These are phyloP conservation scores for Saccharomycopsis synnaedendra DNA, from an alignment of 805 yeast species.

Conservation along the genomic window DNA sequence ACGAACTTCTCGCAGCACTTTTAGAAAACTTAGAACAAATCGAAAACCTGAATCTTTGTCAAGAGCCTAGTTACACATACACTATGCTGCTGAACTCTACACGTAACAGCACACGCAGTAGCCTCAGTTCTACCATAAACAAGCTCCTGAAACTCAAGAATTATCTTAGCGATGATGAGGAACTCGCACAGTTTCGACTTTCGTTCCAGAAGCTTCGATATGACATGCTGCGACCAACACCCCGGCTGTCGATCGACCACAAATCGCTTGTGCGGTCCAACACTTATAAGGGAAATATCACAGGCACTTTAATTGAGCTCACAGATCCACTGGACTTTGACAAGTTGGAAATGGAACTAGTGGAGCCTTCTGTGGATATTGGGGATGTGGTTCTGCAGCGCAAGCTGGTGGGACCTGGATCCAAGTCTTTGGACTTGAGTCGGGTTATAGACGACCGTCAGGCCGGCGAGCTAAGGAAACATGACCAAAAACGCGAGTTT, in stretches of 20 bases:
- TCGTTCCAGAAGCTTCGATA: conserved; percentile 15
- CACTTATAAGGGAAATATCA: not conserved
- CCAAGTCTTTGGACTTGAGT: conserved; percentile 8
- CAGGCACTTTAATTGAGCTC: not conserved
- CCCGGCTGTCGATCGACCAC: conserved; percentile 14
- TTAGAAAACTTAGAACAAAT: conserved; percentile 9
- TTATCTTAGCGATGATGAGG: conserved; percentile 12
- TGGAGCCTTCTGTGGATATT: conserved; percentile 3
- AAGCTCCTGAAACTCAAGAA: conserved; percentile 12
- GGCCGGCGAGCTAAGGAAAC: not conserved
- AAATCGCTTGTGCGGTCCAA: not conserved
- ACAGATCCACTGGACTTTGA: not conserved
- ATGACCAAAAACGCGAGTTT: conserved; percentile 5
- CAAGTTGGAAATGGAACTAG: conserved; percentile 2
- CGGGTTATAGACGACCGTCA: not conserved
- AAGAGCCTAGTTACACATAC: conserved; percentile 4
- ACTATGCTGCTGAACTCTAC: not conserved
- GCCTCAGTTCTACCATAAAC: conserved; percentile 13
- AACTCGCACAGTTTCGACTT: conserved; percentile 11
- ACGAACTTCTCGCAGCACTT: conserved; percentile 1
- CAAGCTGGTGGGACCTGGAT: not conserved
- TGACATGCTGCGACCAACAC: conserved; percentile 16
- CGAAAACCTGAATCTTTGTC: conserved; percentile 15
- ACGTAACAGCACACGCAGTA: conserved; percentile 1
- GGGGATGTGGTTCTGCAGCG: not conserved